Evolutionary conservation across 2,329 filamentous ascomycete species (phyloP), one percentile per base, ranked within the genome.

Genomic region (Trichoderma brevicompactum): DNA sequence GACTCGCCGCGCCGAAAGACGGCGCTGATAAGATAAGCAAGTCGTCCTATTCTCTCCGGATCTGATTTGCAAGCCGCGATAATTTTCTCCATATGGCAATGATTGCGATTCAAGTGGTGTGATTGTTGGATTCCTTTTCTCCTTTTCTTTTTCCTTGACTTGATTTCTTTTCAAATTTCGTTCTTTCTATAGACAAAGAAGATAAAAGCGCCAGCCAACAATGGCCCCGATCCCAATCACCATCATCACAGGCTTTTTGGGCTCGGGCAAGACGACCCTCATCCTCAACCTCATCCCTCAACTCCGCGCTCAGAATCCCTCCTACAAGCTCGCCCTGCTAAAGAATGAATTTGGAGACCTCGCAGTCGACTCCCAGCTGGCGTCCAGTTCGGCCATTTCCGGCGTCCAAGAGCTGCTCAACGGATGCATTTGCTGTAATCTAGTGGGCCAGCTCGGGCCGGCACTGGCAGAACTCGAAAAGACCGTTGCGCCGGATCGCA

Each of bases 291-390:
- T 99, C 12, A 85, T 98, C 70, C 93, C 94, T 0, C 95, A 99
- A 80, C 89, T 99, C 13, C 85, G 81, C 72, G 88, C 89, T n/a
- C 79, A 85, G 61, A 90, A 88, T 76, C 85, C 87, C 1, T 69
- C 75, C 69, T 98, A 99, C 86, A 91, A 90, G 65, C 91, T 99
- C 69, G 95, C 94, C 2, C 88, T 99, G 15, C 86, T 99, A 64
- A 99, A 99, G 78, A 99, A 99, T 79, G 95, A 99, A 80, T 98
- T 97, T 77, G 95, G 95, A 74, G 94, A 98, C 76, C 80, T 99
- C 48, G 94, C 93, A 41, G 85, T 99, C 75, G 95, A 99, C 82
- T 95, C 92, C 1, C 92, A 97, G 76, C 89, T 99, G 36, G 94
- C 95, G 15, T 84, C 90, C 0, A 90, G 90, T 13, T 87, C 87